Conservation (phyloP, 768 basidiomycete genomes). For the Coprinopsis sp. region DNA sequence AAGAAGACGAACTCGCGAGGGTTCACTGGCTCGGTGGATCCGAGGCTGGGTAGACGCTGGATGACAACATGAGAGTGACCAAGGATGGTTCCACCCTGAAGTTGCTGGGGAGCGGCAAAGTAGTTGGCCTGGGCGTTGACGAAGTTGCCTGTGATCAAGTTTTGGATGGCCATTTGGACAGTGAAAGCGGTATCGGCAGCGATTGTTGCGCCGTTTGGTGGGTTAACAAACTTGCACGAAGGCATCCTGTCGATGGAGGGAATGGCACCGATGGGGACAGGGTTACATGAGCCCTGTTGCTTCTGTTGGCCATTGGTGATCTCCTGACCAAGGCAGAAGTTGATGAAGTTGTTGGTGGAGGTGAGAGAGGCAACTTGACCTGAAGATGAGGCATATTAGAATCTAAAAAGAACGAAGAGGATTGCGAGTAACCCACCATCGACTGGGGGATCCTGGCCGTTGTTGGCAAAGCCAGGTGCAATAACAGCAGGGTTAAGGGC, state of each 20-base stretch:
- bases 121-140: constrained; percentile 51
- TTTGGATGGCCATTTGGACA: constrained; percentile 43
- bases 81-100: constrained; percentile 49
- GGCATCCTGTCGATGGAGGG: constrained; percentile 40
- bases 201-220: constrained; percentile 42
- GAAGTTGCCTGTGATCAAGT: constrained; percentile 50
- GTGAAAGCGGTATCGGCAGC: constrained; percentile 46
- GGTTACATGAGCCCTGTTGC: constrained; percentile 54
- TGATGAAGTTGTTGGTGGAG: constrained; percentile 61
- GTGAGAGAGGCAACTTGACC: constrained; percentile 53
- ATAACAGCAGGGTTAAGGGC: constrained; percentile 51
- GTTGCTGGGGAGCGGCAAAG: constrained; percentile 53
- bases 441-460: constrained; percentile 41
- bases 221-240: constrained; percentile 42
- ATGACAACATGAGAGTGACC: constrained; percentile 60
- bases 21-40: constrained; percentile 8
- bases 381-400: constrained; percentile 1
- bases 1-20: constrained; percentile 57
- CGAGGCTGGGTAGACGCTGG: constrained; percentile 39
- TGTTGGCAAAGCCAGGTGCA: constrained; percentile 43
- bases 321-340: constrained; percentile 48
- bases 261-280: constrained; percentile 44
- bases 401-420: background rate
- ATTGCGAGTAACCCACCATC: constrained; percentile 21
- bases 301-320: constrained; percentile 56